Evolutionary conservation across 371 early-diverging fungal species (phyloP), one percentile per base, ranked within the genome.

Genomic region (Apophysomyces elegans): DNA sequence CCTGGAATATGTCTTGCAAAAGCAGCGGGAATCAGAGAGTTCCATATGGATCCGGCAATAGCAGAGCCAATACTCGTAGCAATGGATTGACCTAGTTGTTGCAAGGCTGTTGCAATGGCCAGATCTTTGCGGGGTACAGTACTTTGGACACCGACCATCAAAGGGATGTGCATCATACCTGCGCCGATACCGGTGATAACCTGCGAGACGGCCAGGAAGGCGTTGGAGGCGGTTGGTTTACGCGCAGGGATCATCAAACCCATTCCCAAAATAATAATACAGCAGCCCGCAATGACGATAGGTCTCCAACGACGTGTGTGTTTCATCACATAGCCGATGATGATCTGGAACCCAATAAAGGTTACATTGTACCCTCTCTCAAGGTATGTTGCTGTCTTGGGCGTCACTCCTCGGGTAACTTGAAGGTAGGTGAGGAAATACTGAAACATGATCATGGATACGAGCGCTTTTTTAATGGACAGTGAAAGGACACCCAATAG

Each of bases 171-270:
- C 50, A 77, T 70, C 69, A 84, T 76, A 56, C 80, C 84, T 57
- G 72, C 75, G 0, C 77, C 82, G 54, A 71, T 66, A 62, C 84
- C 84, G 62, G 75, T 74, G 59, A 84, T 59, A 21, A 76, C 61
- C 60, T 84, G 82, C 4, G 76, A 74, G 41, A 78, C 71, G 35
- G 80, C 77, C 21, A 84, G 73, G 64, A 76, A 74, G 21, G 65
- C 78, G 67, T 74, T 72, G 4, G 74, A 69, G 1, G 80, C 72
- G 2, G 61, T 57, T 1, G 82, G 77, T 57, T 62, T 61, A 39
- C 84, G 78, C 44, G 84, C 71, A 12, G 73, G 77, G 44, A 84
- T 81, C 84, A 84, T 81, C 6, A 81, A 45, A n/a, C 82, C 84
- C 45, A 76, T 67, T 63, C 82, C 80, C 11, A 76, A 37, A 4